Conservation (phyloP, 306 rosid genomes). For the Sicyos edulis region DNA sequence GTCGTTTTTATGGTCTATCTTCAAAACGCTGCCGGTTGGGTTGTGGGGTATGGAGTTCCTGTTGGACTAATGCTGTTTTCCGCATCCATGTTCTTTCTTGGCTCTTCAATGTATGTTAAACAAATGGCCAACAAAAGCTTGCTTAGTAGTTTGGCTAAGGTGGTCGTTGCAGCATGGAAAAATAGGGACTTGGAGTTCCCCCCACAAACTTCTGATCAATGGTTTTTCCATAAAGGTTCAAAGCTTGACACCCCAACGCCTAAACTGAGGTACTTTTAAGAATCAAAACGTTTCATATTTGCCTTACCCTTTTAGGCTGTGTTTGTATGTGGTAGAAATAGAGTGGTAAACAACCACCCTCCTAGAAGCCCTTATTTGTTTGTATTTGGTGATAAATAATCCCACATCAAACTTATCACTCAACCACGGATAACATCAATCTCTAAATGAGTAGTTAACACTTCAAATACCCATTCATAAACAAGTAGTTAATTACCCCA, state of each 20-base stretch:
- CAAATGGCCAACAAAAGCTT: constrained; percentile 45
- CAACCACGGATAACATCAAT: no score
- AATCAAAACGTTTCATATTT: background rate
- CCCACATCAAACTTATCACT: no score
- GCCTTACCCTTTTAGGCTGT: background rate
- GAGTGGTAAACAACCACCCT: no score
- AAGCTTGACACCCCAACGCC: constrained; percentile 51
- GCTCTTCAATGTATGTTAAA: constrained; percentile 44
- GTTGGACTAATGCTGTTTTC: constrained; percentile 61
- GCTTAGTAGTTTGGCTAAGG: constrained; percentile 47
- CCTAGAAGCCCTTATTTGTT: no score
- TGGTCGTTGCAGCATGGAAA: constrained; percentile 51
- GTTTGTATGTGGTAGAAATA: no score
- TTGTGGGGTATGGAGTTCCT: constrained; percentile 60
- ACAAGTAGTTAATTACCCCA: no score
- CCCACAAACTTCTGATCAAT: constrained; percentile 30
- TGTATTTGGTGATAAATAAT: no score
- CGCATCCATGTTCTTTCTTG: constrained; percentile 46
- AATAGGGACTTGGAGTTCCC: constrained; percentile 46
- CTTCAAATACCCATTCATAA: no score
- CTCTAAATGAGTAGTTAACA: no score
- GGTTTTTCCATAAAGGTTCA: constrained; percentile 49
- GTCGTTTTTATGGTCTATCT: constrained; percentile 51
- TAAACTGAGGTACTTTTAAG: constrained; percentile 42
- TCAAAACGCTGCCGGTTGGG: constrained; percentile 56